Percentiles rank a stretch among this genome's conserved stretches.
These are phyloP conservation scores for Auxenochlorella protothecoides DNA, from an alignment of 139 green algal genomes.

Conservation along the genomic window DNA sequence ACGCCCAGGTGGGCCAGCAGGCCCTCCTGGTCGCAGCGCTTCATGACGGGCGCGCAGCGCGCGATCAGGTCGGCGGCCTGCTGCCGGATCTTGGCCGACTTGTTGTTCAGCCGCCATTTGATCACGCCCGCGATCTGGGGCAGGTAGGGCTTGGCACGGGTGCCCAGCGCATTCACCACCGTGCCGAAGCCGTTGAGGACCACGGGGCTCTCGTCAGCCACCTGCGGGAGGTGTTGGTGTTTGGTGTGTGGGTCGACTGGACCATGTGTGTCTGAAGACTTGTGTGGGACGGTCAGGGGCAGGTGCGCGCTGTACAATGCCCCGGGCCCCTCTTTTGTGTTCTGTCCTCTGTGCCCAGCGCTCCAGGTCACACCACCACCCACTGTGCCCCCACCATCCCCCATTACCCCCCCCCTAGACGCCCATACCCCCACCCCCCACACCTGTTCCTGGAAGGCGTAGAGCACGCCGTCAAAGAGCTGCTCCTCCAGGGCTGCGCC, in stretches of 20 bases:
- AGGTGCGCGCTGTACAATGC: too few relatives aligned
- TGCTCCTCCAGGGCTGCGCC: constrained; percentile 93
- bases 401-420: background rate
- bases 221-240: constrained; percentile 23
- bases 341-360: too few relatives aligned
- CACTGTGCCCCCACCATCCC: background rate
- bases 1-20: constrained; percentile 94
- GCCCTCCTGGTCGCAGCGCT: constrained; percentile 89
- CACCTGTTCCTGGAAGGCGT: constrained; percentile 97
- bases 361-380: background rate
- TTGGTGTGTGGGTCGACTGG: too few relatives aligned
- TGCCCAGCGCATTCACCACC: constrained; percentile 84
- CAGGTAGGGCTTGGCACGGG: constrained; percentile 91
- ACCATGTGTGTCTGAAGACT: too few relatives aligned
- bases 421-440: background rate
- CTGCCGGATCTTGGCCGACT: constrained; percentile 87
- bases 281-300: too few relatives aligned
- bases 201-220: constrained; percentile 61
- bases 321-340: too few relatives aligned
- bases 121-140: constrained; percentile 97
- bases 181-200: constrained; percentile 98
- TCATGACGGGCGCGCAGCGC: constrained; percentile 89
- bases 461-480: constrained; percentile 97
- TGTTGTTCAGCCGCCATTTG: constrained; percentile 99
- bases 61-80: constrained; percentile 92